phyloP scores from a whole-genome alignment of 805 yeast genomes.

The Allodekkera sacchari region DNA sequence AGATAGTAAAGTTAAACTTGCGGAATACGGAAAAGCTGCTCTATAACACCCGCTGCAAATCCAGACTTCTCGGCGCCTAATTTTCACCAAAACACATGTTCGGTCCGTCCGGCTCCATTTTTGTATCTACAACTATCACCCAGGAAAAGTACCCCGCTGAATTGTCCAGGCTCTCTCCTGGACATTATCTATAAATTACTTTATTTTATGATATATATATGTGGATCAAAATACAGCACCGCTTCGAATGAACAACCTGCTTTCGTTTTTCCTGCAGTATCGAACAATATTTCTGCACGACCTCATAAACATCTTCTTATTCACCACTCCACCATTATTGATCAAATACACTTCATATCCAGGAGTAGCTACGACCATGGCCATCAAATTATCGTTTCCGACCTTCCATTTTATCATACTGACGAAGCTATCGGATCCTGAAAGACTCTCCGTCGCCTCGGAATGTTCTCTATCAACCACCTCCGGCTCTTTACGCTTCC shows the following conservation, averaged over 20 bases:
- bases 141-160: no score
- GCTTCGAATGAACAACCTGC: conserved; percentile 62
- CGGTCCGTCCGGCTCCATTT: no score
- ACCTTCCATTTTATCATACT: conserved; percentile 19
- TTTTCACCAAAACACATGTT: no score
- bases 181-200: no score
- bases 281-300: conserved; percentile 57
- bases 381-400: conserved; percentile 15
- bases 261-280: conserved; percentile 72
- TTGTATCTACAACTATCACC: no score
- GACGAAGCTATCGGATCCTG: conserved; percentile 17
- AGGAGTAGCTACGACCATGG: conserved; percentile 20
- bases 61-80: no score
- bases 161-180: no score
- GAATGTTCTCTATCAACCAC: not conserved
- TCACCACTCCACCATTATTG: conserved; percentile 45
- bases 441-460: not conserved
- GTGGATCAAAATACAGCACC: conserved; percentile 52
- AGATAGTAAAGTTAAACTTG: no score
- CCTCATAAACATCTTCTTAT: conserved; percentile 46
- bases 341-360: conserved; percentile 56
- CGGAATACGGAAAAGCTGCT: no score
- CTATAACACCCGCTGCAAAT: no score
- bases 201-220: no score
- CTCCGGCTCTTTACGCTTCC: not conserved